These are phyloP conservation scores for Salvia sclarea DNA, from an alignment of 305 asterid genomes.

Conservation along the genomic window DNA sequence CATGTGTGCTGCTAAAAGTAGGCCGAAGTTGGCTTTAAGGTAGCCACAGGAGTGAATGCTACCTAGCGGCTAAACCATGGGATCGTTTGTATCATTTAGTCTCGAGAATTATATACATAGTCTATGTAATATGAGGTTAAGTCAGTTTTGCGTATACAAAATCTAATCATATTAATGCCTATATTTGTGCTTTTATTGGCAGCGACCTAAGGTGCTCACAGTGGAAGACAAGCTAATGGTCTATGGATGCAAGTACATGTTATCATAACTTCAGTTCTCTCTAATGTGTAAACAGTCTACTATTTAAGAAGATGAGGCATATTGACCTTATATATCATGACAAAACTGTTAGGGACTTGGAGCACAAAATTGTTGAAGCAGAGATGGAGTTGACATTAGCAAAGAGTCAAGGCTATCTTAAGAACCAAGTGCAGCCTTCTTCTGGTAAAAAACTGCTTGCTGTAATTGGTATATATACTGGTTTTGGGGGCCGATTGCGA, in stretches of 20 bases:
- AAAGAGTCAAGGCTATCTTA: conserved; percentile 93
- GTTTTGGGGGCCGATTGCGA: conserved; percentile 77
- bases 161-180: conserved; percentile 17
- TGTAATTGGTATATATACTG: conserved; percentile 90
- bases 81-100: neutral
- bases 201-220: conserved; percentile 80
- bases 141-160: neutral
- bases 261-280: conserved; percentile 27
- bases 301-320: neutral
- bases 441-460: conserved; percentile 72
- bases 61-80: neutral
- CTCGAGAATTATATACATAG: neutral
- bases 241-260: conserved; percentile 85
- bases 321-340: conserved; percentile 18
- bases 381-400: conserved; percentile 96
- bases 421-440: conserved; percentile 55
- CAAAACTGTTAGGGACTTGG: conserved; percentile 48
- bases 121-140: neutral
- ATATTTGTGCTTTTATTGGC: conserved; percentile 30
- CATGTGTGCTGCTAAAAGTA: neutral
- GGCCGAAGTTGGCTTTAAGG: conserved; percentile 2
- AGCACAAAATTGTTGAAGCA: conserved; percentile 79
- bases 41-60: neutral
- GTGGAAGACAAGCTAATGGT: conserved; percentile 87
- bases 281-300: conserved; percentile 1